Conservation (phyloP, 257 asterid genomes). For the Jasminum sambac region DNA sequence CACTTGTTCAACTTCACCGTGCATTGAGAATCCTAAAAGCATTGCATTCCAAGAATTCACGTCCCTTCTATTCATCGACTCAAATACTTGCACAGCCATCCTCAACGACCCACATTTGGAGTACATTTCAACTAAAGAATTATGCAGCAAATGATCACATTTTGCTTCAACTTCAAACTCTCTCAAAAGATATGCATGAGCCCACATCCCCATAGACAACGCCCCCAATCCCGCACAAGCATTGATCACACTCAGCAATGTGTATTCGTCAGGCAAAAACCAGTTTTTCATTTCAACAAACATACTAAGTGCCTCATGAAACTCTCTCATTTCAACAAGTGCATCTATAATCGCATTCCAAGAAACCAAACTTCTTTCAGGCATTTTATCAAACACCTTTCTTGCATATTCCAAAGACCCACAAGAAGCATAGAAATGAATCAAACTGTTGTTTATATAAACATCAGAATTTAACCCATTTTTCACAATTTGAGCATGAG, state of each 20-base stretch:
- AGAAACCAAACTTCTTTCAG: constrained; percentile 62
- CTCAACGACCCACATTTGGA: constrained; percentile 70
- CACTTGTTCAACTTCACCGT: constrained; percentile 60
- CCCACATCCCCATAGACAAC: constrained; percentile 71
- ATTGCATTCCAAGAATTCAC: constrained; percentile 74
- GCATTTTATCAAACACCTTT: constrained; percentile 70
- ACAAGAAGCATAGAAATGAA: constrained; percentile 75
- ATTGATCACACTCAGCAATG: constrained; percentile 65
- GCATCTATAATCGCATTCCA: constrained; percentile 76
- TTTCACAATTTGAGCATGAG: constrained; percentile 59
- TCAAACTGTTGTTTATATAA: constrained; percentile 70
- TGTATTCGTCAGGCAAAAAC: constrained; percentile 73
- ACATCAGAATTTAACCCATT: constrained; percentile 64
- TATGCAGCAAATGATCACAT: constrained; percentile 49
- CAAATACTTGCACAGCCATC: constrained; percentile 63
- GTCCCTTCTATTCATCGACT: constrained; percentile 49
- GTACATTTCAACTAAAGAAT: constrained; percentile 74
- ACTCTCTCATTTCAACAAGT: constrained; percentile 65
- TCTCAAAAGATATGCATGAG: constrained; percentile 56
- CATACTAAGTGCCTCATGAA: constrained; percentile 51
- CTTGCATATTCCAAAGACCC: constrained; percentile 49
- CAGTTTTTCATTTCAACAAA: constrained; percentile 49
- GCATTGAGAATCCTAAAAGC: constrained; percentile 62
- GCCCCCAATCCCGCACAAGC: constrained; percentile 83
- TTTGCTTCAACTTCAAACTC: constrained; percentile 27